Evolutionary conservation across 768 basidiomycete genomes (phyloP), one percentile per base, ranked within the genome.

Genomic region (Mycena maculata): DNA sequence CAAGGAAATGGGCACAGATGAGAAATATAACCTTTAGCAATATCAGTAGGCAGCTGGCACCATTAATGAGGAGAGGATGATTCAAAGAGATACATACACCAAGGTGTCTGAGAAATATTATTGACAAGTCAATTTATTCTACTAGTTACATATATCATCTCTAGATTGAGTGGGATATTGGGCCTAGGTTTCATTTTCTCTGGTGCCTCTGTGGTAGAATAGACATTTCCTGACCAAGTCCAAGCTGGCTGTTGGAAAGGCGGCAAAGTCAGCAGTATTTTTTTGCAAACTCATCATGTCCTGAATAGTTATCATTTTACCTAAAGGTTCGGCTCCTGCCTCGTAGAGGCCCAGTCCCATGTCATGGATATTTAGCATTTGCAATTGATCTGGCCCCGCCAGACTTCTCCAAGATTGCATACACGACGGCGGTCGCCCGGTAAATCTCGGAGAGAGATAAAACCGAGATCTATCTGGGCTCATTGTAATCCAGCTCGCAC

Each of bases 191-290:
- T 50, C 27, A 50, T 50, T 50, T 50, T 30, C 27, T 50, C 48
- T 50, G 48, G 15, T 50, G 48, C 48, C 28, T 50, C 48, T 50
- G 48, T 50, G 48, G 48, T 50, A 30, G 48, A 50, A 50, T 31
- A 50, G 41, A 42, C n/a, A n/a, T n/a, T n/a, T n/a, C n/a, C n/a
- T 50, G 48, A 50, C 48, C 28, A 50, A 50, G 48, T n/a, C n/a
- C n/a, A n/a, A n/a, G n/a, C n/a, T n/a, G n/a, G n/a, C n/a, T n/a
- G 28, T 25, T 25, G 23, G 33, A 36, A 36, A 44, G 7, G 42
- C 42, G 7, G 22, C 42, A 44, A 44, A 44, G 42, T 44, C 42
- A 44, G 42, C 42, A 6, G 6, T 44, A 23, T 44, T 44, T 44
- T 44, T 44, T 36, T 36, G 42, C 42, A 44, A 44, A 44, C 42